A percentile compares a stretch with the other conserved stretches of the same genome.
These are phyloP conservation scores for Wickerhamiella infanticola DNA, from an alignment of 1,139 yeast genomes.

Conservation along the genomic window DNA sequence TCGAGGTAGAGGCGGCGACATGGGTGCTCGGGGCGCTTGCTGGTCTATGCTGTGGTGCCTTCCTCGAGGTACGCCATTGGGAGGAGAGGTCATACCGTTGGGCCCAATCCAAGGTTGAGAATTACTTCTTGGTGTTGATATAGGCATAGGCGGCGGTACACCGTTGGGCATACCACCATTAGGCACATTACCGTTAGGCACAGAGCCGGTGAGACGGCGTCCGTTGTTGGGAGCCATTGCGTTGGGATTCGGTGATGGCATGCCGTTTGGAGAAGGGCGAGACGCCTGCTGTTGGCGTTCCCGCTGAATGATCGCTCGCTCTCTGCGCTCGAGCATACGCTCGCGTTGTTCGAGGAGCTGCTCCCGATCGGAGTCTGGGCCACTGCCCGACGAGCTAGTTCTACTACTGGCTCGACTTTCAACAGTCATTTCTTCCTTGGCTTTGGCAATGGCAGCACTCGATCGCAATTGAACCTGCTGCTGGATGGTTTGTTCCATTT, in stretches of 20 bases:
- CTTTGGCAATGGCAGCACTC: not conserved
- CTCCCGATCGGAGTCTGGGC: not conserved
- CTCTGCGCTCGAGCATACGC: not conserved
- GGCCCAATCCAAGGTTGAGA: not conserved
- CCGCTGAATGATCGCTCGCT: slow-evolving; percentile 5
- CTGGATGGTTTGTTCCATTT: not conserved
- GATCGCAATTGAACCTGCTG: not conserved
- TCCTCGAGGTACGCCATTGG: not conserved
- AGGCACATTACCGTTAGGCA: not conserved
- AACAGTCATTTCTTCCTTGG: not conserved
- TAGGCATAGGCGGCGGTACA: not conserved
- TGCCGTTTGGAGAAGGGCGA: not conserved
- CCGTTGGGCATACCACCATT: not conserved
- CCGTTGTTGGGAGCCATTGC: not conserved
- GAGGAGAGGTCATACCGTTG: not conserved
- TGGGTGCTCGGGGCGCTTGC: not conserved
- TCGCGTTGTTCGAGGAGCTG: slow-evolving; percentile 1
- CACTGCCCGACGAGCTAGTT: slow-evolving; percentile 3
- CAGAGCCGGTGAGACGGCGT: not conserved
- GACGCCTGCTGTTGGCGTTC: slow-evolving; percentile 4
- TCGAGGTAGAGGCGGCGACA: not conserved
- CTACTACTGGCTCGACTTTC: slow-evolving; percentile 7
- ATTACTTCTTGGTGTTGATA: not conserved
- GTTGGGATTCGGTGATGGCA: not conserved
- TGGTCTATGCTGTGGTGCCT: not conserved